Evolutionary conservation across 129 eudicot genomes (phyloP).

Genomic region (Artemisia annua): DNA sequence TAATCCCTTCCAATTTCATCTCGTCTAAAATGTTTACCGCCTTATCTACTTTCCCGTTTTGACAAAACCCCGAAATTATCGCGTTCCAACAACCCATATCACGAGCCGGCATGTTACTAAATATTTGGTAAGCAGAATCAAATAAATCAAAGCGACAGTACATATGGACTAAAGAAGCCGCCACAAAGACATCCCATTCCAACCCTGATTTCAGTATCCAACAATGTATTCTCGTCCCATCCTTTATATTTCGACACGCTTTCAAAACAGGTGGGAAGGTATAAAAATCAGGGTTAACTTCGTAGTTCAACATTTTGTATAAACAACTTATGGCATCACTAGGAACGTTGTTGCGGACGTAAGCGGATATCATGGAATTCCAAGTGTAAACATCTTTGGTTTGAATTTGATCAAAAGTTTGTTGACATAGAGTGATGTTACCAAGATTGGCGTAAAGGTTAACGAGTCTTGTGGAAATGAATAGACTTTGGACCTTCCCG

Average conservation of each 20-base stretch:
- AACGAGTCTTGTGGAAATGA: slow-evolving; percentile 60
- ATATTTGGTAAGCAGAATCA: slow-evolving; percentile 53
- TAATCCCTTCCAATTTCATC: slow-evolving; percentile 62
- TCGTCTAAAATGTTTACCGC: slow-evolving; percentile 61
- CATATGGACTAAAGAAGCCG: slow-evolving; percentile 87
- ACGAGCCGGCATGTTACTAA: slow-evolving; percentile 63
- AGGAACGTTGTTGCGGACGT: slow-evolving; percentile 51
- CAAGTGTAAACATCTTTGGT: slow-evolving; percentile 71
- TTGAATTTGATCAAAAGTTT: slow-evolving; percentile 48
- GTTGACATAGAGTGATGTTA: slow-evolving; percentile 47
- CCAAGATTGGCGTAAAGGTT: slow-evolving; percentile 66
- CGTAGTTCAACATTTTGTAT: slow-evolving; percentile 41
- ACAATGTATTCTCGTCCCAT: slow-evolving; percentile 60
- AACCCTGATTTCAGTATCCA: slow-evolving; percentile 64
- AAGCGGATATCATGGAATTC: slow-evolving; percentile 84
- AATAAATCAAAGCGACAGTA: slow-evolving; percentile 64
- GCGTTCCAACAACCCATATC: slow-evolving; percentile 94
- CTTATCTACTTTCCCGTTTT: slow-evolving; percentile 55
- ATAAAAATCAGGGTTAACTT: slow-evolving; percentile 77
- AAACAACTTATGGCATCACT: slow-evolving; percentile 62
- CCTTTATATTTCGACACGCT: slow-evolving; percentile 56
- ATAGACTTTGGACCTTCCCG: slow-evolving; percentile 61
- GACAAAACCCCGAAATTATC: slow-evolving; percentile 78
- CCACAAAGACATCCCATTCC: slow-evolving; percentile 77
- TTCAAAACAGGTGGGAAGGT: slow-evolving; percentile 80